Evolutionary conservation across 2,329 filamentous ascomycete species (phyloP).

Genomic region (Aspergillus texensis): DNA sequence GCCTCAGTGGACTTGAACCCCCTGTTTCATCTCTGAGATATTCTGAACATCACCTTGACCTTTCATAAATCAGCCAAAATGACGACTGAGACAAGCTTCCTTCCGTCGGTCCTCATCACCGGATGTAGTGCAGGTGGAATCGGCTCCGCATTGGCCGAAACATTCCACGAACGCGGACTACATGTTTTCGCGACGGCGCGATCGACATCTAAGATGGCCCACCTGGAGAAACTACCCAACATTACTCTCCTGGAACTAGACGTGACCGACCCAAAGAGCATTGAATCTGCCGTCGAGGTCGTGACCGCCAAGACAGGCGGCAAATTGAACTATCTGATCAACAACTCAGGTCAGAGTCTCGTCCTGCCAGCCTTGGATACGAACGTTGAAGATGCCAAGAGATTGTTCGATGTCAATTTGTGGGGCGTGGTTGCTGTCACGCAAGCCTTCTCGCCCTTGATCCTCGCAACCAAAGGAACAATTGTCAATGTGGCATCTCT

Average conservation of each 20-base stretch:
- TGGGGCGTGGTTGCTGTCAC: conserved; percentile 41
- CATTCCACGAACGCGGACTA: conserved; percentile 37
- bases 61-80: neutral
- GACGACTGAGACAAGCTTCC: neutral
- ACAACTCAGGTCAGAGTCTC: conserved; percentile 47
- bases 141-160: conserved; percentile 39
- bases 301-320: conserved; percentile 33
- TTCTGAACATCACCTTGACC: too few relatives aligned
- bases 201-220: conserved; percentile 30
- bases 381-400: conserved; percentile 36
- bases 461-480: conserved; percentile 28
- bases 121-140: conserved; percentile 45
- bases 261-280: conserved; percentile 30
- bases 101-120: conserved; percentile 38
- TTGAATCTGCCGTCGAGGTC: conserved; percentile 32
- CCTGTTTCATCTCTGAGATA: too few relatives aligned
- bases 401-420: conserved; percentile 47
- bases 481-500: conserved; percentile 32
- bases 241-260: conserved; percentile 36
- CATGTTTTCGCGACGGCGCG: conserved; percentile 46
- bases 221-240: conserved; percentile 25
- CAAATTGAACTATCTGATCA: conserved; percentile 44
- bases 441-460: conserved; percentile 40
- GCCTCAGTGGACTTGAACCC: too few relatives aligned
- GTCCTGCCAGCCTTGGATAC: conserved; percentile 42